These are phyloP conservation scores for Rhynchospora tenuis DNA, from an alignment of 176 grass and related monocot species.

Conservation along the genomic window DNA sequence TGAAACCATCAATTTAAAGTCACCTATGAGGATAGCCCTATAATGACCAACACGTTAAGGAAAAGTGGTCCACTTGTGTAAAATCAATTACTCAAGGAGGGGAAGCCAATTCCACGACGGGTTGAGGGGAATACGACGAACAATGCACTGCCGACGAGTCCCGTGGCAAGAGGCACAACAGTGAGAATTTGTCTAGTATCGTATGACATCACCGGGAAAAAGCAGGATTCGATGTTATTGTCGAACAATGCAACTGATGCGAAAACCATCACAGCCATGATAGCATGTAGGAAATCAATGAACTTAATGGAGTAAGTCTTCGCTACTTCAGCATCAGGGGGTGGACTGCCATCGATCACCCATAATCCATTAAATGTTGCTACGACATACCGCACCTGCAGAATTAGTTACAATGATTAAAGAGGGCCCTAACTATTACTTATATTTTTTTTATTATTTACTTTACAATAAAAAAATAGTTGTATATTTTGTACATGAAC, in stretches of 20 bases:
- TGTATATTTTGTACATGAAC: no score
- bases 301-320: neutral
- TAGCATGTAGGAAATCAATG: conserved; percentile 30
- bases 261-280: conserved; percentile 18
- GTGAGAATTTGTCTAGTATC: neutral
- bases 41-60: neutral
- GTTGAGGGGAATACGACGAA: conserved; percentile 23
- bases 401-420: neutral
- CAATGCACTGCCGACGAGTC: conserved; percentile 19
- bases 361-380: conserved; percentile 16
- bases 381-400: conserved; percentile 19
- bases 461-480: neutral
- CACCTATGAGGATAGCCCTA: no score
- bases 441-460: neutral
- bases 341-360: conserved; percentile 8
- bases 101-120: conserved; percentile 29
- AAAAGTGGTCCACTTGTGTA: neutral
- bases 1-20: neutral
- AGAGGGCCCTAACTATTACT: neutral
- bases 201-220: conserved; percentile 14
- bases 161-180: conserved; percentile 9
- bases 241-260: conserved; percentile 12
- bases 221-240: conserved; percentile 20
- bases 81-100: neutral
- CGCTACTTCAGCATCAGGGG: neutral